Conservation (phyloP, 495 filamentous ascomycete genomes). For the Aspergillus olivimuriae region DNA sequence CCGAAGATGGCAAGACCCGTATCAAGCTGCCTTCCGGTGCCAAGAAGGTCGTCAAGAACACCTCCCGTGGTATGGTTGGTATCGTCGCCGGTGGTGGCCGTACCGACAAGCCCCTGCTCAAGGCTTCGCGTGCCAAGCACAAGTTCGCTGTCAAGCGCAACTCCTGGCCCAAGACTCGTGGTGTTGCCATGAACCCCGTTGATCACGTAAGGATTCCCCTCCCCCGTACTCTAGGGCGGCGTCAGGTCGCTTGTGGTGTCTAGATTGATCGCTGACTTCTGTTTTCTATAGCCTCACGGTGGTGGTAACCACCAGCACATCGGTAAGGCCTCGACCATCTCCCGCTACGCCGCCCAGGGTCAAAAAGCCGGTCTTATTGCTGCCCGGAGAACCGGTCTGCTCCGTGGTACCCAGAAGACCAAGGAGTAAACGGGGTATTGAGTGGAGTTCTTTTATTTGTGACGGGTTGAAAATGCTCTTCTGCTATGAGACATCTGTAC, state of each 20-base stretch:
- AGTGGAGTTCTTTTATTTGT: slow-evolving; percentile 41
- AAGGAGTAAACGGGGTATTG: slow-evolving; percentile 62
- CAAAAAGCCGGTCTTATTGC: slow-evolving; percentile 99
- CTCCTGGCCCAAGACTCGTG: slow-evolving; percentile 99
- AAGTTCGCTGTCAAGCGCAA: slow-evolving; percentile 99
- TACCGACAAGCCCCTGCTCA: slow-evolving; percentile 98
- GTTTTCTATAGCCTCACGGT: slow-evolving; percentile 75
- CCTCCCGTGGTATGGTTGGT: slow-evolving; percentile 94
- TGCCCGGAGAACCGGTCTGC: slow-evolving; percentile 95
- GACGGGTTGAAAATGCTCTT: slow-evolving; percentile 46
- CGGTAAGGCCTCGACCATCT: slow-evolving; percentile 99
- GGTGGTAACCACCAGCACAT: slow-evolving; percentile 99
- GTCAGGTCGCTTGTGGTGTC: not conserved
- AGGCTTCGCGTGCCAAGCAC: slow-evolving; percentile 97
- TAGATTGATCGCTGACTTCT: slow-evolving; percentile 22
- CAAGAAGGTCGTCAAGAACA: slow-evolving; percentile 96
- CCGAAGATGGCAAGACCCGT: slow-evolving; percentile 97
- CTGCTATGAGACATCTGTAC: slow-evolving; percentile 48
- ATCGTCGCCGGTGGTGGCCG: slow-evolving; percentile 98
- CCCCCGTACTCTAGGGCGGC: not conserved
- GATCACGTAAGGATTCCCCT: slow-evolving; percentile 67
- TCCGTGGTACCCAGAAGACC: slow-evolving; percentile 98
- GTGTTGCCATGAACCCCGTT: slow-evolving; percentile 99
- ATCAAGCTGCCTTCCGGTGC: slow-evolving; percentile 98
- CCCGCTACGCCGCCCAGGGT: slow-evolving; percentile 91